Conservation (phyloP, 2,329 filamentous ascomycete species). For the Nemania abortiva region DNA sequence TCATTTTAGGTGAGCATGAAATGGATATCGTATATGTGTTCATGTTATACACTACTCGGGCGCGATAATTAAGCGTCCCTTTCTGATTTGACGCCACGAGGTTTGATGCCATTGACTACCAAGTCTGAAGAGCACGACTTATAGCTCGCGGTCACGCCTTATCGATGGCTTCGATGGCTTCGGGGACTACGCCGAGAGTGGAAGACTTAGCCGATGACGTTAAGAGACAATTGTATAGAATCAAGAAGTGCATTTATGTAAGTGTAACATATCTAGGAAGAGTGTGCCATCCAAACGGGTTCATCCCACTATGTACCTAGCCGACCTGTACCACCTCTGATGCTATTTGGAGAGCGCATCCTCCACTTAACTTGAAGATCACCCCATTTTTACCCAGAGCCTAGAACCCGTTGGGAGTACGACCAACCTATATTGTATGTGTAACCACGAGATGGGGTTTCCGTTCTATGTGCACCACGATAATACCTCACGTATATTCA, state of each 20-base stretch:
- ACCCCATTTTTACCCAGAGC: background rate
- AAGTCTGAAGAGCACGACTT: slow-evolving; percentile 19
- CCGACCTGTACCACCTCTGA: background rate
- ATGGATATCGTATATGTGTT: background rate
- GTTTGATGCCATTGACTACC: background rate
- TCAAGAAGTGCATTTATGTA: background rate
- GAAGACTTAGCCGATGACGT: slow-evolving; percentile 11
- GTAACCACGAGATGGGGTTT: background rate
- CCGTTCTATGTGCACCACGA: background rate
- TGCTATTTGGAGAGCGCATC: background rate
- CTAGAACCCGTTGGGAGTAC: background rate
- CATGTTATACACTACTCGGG: background rate
- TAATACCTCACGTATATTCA: background rate
- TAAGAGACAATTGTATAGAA: background rate
- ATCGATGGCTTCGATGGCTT: slow-evolving; percentile 21
- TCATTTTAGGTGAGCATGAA: background rate
- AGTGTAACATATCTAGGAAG: background rate
- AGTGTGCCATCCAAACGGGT: too few relatives aligned
- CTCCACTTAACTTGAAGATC: background rate
- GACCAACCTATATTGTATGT: background rate
- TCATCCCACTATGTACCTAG: background rate
- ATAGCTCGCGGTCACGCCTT: slow-evolving; percentile 17
- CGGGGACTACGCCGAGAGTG: slow-evolving; percentile 17
- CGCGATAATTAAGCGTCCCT: background rate
- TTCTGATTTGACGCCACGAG: slow-evolving; percentile 9